These are phyloP conservation scores for Furculomyces boomerangus DNA, from an alignment of 371 early-diverging fungal genomes.

Conservation along the genomic window DNA sequence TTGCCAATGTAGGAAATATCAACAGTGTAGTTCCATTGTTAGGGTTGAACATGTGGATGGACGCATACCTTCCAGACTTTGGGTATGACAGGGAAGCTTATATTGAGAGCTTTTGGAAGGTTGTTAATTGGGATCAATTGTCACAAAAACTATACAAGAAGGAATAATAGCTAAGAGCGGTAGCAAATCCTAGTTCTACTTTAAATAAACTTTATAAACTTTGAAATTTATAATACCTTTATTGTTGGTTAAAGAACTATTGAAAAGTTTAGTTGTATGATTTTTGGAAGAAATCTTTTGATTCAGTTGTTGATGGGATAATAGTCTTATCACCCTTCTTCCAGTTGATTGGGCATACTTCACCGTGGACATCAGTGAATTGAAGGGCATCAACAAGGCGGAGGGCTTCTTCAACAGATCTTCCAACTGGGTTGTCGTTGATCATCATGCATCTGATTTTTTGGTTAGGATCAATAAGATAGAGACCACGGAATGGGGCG, in stretches of 20 bases:
- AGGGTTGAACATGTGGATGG: conserved; percentile 41
- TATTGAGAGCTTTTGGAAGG: conserved; percentile 32
- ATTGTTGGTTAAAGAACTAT: too few species aligned
- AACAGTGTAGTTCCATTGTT: conserved; percentile 22
- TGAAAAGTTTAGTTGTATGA: background rate
- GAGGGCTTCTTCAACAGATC: conserved; percentile 85
- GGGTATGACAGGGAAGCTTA: conserved; percentile 29
- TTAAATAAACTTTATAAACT: too few species aligned
- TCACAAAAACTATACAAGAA: conserved; percentile 11
- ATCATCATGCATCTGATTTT: conserved; percentile 53
- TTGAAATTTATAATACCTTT: too few species aligned
- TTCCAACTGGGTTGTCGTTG: conserved; percentile 84
- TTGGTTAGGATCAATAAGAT: conserved; percentile 87
- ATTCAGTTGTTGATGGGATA: conserved; percentile 43
- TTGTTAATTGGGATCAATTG: conserved; percentile 30
- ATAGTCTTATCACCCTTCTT: conserved; percentile 39
- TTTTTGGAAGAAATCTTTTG: conserved; percentile 53
- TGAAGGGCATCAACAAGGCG: conserved; percentile 91
- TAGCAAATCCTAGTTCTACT: too few species aligned
- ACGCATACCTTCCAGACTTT: conserved; percentile 36
- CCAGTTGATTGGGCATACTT: conserved; percentile 84
- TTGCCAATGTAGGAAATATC: conserved; percentile 8
- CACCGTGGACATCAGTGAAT: conserved; percentile 81
- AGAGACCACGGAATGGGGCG: conserved; percentile 49
- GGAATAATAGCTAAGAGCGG: background rate